phyloP scores from a whole-genome alignment of 495 filamentous ascomycete species.

The Viridothelium virens region DNA sequence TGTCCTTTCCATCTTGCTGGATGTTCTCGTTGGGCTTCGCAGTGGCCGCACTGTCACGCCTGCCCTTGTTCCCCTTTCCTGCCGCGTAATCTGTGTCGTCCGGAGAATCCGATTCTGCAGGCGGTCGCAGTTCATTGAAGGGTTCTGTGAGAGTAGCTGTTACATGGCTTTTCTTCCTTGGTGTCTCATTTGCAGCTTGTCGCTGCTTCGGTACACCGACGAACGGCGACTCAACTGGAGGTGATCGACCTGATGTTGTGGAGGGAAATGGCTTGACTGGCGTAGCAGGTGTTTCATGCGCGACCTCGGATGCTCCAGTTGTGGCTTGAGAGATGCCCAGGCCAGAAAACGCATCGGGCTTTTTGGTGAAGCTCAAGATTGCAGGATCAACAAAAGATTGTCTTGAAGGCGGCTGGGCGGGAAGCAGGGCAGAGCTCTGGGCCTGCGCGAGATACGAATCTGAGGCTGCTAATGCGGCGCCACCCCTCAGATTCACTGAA shows the following conservation, averaged over 20 bases:
- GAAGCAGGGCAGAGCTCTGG: constrained; percentile 4
- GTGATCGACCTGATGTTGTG: constrained; percentile 26
- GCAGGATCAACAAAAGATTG: constrained; percentile 36
- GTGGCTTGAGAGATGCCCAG: constrained; percentile 12
- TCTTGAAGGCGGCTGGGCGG: constrained; percentile 9
- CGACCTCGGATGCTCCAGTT: constrained; percentile 9
- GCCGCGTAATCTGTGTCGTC: not conserved
- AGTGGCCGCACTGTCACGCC: constrained; percentile 22
- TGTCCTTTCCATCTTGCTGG: constrained; percentile 16
- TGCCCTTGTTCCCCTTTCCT: constrained; percentile 19
- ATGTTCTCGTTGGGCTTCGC: constrained; percentile 23
- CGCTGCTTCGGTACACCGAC: constrained; percentile 22
- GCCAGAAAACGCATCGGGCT: constrained; percentile 12
- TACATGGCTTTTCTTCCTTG: constrained; percentile 12
- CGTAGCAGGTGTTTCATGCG: constrained; percentile 30
- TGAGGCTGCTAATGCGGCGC: constrained; percentile 9
- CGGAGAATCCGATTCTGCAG: not conserved
- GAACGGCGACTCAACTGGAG: constrained; percentile 32
- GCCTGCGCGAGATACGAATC: constrained; percentile 4
- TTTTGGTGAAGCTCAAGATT: constrained; percentile 35
- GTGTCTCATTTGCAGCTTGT: not conserved
- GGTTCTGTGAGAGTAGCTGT: constrained; percentile 29
- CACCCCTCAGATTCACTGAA: constrained; percentile 1
- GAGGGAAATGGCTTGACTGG: constrained; percentile 28
- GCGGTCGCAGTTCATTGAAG: constrained; percentile 22